Base-by-base conservation (phyloP, 495 filamentous ascomycete species). In the Aspergillus panamensis region DNA sequence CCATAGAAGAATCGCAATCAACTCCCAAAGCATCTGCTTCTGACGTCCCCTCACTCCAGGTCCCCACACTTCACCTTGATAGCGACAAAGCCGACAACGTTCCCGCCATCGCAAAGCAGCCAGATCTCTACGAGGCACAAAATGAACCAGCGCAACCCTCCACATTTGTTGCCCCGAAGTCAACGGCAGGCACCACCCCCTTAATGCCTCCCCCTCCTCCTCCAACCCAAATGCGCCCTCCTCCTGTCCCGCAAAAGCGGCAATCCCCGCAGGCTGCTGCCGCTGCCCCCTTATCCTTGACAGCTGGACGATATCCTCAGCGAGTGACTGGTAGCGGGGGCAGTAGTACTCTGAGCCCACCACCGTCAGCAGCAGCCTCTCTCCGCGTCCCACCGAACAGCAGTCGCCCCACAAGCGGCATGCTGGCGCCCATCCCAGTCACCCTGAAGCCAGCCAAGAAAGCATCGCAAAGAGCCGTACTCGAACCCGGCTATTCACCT, bases 401-500 rank as follows among this genome's bases (percentile, higher is more conserved):
- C 51, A 25, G 25, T 25, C 63, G 63, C 60, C 63, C 68, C 50
- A 68, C 76, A 47, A 64, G 54, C 61, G 69, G 68, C 55, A 67
- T 70, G 6, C 66, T 78, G 6, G 64, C 73, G 16, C 77, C 78
- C 3, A 60, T 64, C 14, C 55, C 55, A 14, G 59, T 66, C 17
- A 61, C 61, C 13, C 56, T 66, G 33, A 69, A 73, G 16, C 68
- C 73, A 0, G 58, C 76, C 39, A 71, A 73, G 55, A 72, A 73
- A 56, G 64, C 77, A 62, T 62, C 77, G 39, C 65, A 74, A 55
- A 84, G 89, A 62, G 89, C 96, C 19, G 74, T 86, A 14, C 85
- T 98, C 32, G 78, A 83, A 31, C 94, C 94, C 0, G 94, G 94
- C 37, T 92, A 89, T 77, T 93, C 89, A 1, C 94, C 94, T 0